A percentile compares a stretch with the other conserved stretches of the same genome.
Evolutionary conservation across 768 basidiomycete genomes (phyloP).

Genomic region (Rhodotorula taiwanensis): DNA sequence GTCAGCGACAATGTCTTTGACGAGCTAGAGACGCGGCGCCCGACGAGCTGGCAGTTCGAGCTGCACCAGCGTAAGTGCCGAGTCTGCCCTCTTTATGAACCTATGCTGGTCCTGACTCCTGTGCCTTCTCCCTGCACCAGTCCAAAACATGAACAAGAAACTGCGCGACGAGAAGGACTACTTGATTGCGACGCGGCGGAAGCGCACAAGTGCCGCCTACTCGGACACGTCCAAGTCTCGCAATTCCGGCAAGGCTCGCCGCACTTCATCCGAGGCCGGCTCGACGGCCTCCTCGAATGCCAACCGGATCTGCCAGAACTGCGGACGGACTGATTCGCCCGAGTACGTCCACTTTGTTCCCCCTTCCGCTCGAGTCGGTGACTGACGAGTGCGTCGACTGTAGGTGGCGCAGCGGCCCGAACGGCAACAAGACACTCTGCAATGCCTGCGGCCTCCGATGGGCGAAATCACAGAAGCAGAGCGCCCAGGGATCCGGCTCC

Average conservation of each 20-base stretch:
- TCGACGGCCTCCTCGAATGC: conserved; percentile 11
- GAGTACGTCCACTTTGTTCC: conserved; percentile 9
- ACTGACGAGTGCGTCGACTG: neutral
- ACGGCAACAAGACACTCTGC: conserved; percentile 90
- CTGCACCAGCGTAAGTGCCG: conserved; percentile 34
- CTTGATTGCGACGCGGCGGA: conserved; percentile 14
- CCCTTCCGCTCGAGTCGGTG: neutral
- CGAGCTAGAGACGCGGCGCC: conserved; percentile 62
- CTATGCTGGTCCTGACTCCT: too few species aligned
- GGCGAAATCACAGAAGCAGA: conserved; percentile 58
- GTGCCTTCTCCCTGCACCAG: neutral
- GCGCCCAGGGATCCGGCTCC: neutral
- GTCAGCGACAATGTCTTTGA: conserved; percentile 57
- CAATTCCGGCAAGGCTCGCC: neutral
- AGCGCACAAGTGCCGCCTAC: conserved; percentile 6
- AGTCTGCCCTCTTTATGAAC: neutral
- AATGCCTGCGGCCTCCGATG: conserved; percentile 91
- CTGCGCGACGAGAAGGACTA: conserved; percentile 35
- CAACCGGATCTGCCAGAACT: conserved; percentile 26
- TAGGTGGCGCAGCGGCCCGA: conserved; percentile 85
- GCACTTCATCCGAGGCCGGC: conserved; percentile 21
- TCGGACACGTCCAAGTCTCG: conserved; percentile 1
- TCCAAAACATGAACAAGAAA: conserved; percentile 34
- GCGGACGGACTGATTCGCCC: conserved; percentile 26
- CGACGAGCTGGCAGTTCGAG: conserved; percentile 75